Evolutionary conservation across 2,329 filamentous ascomycete species (phyloP), one percentile per base, ranked within the genome.

Genomic region (Alternaria viburni): DNA sequence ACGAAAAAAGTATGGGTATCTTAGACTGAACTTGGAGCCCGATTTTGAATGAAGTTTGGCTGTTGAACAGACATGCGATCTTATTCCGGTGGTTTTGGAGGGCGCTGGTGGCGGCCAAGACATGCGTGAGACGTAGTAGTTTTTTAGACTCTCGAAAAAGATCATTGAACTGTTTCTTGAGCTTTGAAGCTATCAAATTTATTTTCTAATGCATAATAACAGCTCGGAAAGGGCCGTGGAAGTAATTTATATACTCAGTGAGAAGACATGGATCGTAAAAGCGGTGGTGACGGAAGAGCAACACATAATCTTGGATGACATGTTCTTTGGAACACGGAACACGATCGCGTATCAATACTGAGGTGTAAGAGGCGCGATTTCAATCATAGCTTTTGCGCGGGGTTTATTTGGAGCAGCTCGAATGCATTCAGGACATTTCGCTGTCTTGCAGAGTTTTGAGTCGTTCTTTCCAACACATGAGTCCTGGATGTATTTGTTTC

Each of bases 311-410:
- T n/a, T 1, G 15, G 32, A 36, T 1, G 3, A n/a, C 0, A 1
- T n/a, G 7, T 36, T 36, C 2, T 36, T 36, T 10, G 15, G 3
- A 10, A 36, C 32, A 36, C 15, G 8, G 0, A 36, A n/a, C 15
- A 36, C 4, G 1, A 36, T n/a, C 32, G 32, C 0, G 32, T n/a
- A 36, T n/a, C 4, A n/a, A 5, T 1, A n/a, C 0, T 10, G 32
- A 36, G 5, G 32, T 3, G 0, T 3, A 0, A 1, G 32, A 36
- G 0, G 0, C 2, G 32, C 4, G 0, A 1, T 36, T n/a, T 2
- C 0, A 36, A 3, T n/a, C 15, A n/a, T 36, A 1, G 32, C 32
- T 36, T 36, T n/a, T 3, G 15, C 32, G 4, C 0, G 32, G 4
- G 2, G 1, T 0, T 36, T 3, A 10, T 36, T 5, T n/a, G 8